Base-by-base conservation (phyloP, 306 rosid genomes). In the Begonia loranthoides region DNA sequence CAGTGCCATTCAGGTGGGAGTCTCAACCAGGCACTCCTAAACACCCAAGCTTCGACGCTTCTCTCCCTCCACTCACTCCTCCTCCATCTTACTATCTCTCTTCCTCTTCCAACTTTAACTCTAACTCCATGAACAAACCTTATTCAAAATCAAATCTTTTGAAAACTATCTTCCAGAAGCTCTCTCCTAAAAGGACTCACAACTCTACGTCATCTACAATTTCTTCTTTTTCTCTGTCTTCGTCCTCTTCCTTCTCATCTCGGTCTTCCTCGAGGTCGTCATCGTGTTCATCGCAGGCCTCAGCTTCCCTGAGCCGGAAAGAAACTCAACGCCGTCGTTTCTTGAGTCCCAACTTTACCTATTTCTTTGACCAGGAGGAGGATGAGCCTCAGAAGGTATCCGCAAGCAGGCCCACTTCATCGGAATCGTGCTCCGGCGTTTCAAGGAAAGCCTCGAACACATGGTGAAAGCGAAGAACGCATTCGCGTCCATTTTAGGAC, bases 11-110 rank as follows among this genome's bases (percentile, higher is more conserved):
- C 75, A 49, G 28, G 54, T 78, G 85, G 85, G 85, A 78, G 58
- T 74, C 85, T 4, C 75, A 58, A 33, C 85, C 85, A 2, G 85
- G 85, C 2, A 78, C 85, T 4, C 85, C 85, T 1, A 78, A 78
- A 38, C 81, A 78, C 70, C 12, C 66, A 6, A 45, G 55, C 34
- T 67, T 72, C 3, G 47, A 65, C 0, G 33, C 38, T 5, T 47
- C 78, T 9, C 47, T 70, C 10, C 81, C 85, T 54, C 81, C 78
- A 10, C 75, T 74, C 14, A 68, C 85, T 1, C 81, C 78, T 16
- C 84, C 84, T 6, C 84, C 84, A 15, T 71, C 85, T 21, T 67
- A 50, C 49, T 62, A 64, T 51, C 49, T 59, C 48, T 17, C 36
- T 28, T 28, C 36, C 6, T 28, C 5, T 4, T 28, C 52, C 13